phyloP scores from a whole-genome alignment of 805 yeast species.

The Cyberlindnera euphorbiiphila region DNA sequence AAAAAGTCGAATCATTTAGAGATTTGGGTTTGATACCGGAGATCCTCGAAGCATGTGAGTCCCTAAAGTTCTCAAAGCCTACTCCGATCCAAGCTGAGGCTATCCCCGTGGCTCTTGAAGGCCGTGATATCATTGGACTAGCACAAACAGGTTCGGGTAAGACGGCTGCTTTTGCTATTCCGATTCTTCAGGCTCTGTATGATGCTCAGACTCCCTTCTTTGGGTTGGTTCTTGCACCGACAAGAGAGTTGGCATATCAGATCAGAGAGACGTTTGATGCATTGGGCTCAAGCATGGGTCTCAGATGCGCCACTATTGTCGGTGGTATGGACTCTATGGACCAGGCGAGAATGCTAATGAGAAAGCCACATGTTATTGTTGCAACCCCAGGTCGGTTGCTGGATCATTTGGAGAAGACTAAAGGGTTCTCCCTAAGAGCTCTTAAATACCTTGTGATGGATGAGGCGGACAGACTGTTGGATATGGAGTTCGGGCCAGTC shows the following conservation, averaged over 20 bases:
- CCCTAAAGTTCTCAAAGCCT: conserved; percentile 72
- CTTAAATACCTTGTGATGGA: conserved; percentile 87
- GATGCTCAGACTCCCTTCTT: conserved; percentile 83
- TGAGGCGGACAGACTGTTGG: conserved; percentile 94
- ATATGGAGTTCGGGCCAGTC: conserved; percentile 96
- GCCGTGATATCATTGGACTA: conserved; percentile 89
- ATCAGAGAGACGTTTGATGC: conserved; percentile 96
- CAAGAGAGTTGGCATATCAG: conserved; percentile 81
- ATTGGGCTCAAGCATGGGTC: conserved; percentile 85
- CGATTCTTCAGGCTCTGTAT: conserved; percentile 88
- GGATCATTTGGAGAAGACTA: conserved; percentile 91
- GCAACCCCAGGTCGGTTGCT: conserved; percentile 94
- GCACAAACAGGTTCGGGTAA: conserved; percentile 99
- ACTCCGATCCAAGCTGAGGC: conserved; percentile 93
- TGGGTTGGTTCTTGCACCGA: conserved; percentile 84
- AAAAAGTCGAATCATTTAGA: conserved; percentile 39
- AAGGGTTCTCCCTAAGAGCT: conserved; percentile 78
- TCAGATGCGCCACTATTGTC: conserved; percentile 82
- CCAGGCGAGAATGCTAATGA: conserved; percentile 89
- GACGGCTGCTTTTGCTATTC: conserved; percentile 97
- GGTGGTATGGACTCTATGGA: conserved; percentile 99
- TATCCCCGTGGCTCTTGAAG: conserved; percentile 85
- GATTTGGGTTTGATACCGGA: conserved; percentile 72
- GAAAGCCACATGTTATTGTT: conserved; percentile 90
- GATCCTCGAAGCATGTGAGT: conserved; percentile 72